phyloP scores from a whole-genome alignment of 73 alveolate species.

The Diophrys appendiculata region DNA sequence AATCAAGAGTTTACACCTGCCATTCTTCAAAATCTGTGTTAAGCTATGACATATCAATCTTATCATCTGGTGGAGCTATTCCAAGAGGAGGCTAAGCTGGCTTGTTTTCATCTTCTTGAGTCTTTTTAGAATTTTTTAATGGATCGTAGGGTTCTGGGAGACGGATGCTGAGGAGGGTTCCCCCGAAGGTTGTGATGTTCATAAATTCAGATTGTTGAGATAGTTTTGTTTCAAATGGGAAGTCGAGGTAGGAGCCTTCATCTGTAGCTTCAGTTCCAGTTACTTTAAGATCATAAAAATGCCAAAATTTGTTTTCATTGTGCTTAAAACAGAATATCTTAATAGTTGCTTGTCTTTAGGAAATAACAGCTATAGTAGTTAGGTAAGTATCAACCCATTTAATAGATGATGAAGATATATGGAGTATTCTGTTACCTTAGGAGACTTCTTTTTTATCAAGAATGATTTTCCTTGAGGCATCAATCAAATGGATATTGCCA shows the following conservation, averaged over 20 bases:
- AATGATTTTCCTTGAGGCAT: slow-evolving; percentile 46
- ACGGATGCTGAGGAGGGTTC: slow-evolving; percentile 40
- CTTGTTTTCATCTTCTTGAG: slow-evolving; percentile 10
- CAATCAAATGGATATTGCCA: slow-evolving; percentile 45
- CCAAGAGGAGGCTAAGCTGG: slow-evolving; percentile 5
- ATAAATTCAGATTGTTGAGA: slow-evolving; percentile 29
- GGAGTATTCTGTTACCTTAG: slow-evolving; percentile 10
- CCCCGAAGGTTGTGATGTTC: slow-evolving; percentile 30
- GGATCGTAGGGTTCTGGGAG: slow-evolving; percentile 52
- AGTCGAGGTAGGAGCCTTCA: slow-evolving; percentile 44
- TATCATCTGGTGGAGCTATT: background rate
- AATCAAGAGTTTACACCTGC: slow-evolving; percentile 2
- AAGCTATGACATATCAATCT: background rate
- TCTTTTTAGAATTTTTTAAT: slow-evolving; percentile 13
- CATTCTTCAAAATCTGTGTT: slow-evolving; percentile 24
- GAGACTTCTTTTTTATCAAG: slow-evolving; percentile 42
- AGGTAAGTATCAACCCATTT: slow-evolving; percentile 57
- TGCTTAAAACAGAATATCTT: slow-evolving; percentile 40
- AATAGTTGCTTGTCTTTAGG: slow-evolving; percentile 44
- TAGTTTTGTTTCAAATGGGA: slow-evolving; percentile 51
- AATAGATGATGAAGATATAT: slow-evolving; percentile 30
- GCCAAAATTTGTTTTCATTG: slow-evolving; percentile 45
- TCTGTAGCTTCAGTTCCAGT: slow-evolving; percentile 10
- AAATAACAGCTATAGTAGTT: slow-evolving; percentile 46
- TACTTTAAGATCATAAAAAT: slow-evolving; percentile 32